Base-by-base conservation (phyloP, 495 filamentous ascomycete genomes). In the Pyronema omphalodes region DNA sequence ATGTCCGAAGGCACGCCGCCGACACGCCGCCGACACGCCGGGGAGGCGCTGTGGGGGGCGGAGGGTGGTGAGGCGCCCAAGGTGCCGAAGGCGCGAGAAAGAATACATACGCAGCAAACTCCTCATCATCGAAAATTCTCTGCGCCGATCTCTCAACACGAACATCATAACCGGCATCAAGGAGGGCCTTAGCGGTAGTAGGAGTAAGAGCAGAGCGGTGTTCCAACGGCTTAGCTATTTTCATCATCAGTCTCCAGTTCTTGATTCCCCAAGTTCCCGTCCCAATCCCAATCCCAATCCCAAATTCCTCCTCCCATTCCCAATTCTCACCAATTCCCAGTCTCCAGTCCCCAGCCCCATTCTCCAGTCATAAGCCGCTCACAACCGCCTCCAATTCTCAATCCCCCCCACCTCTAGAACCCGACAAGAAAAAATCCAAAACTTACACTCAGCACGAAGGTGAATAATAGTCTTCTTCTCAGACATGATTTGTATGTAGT, bases 121-220 rank as follows among this genome's bases (percentile, higher is more conserved):
- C 78, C 12, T 61, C 67, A 69, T 89, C 86, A 36, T 86, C 78
- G 65, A 93, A 95, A 60, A 95, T 94, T 44, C 88, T 75, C 63
- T 82, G 77, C 11, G 78, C 75, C 44, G 79, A 86, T 45, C 79
- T 75, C 73, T 96, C 89, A 15, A 95, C 78, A 37, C 83, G 78
- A 63, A 96, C 80, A 3, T 75, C 71, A 66, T 94, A 96, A 55
- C 84, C 91, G 23, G 85, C 82, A 64, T 86, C 76, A 45, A 93
- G 72, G 51, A 96, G 77, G 48, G 78, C 76, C 69, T 85, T 84
- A 53, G 82, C 71, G 19, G 84, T 91, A 29, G 79, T 74, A 3
- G 82, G 82, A 12, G 81, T 84, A 67, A 65, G 69, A 36, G 75
- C 73, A 37, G 72, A 74, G 48, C 76, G 70, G 61, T 74, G 74